These are phyloP conservation scores for sunflower (Helianthus annuus) DNA, from an alignment of 129 eudicot species.

Conservation along the genomic window DNA sequence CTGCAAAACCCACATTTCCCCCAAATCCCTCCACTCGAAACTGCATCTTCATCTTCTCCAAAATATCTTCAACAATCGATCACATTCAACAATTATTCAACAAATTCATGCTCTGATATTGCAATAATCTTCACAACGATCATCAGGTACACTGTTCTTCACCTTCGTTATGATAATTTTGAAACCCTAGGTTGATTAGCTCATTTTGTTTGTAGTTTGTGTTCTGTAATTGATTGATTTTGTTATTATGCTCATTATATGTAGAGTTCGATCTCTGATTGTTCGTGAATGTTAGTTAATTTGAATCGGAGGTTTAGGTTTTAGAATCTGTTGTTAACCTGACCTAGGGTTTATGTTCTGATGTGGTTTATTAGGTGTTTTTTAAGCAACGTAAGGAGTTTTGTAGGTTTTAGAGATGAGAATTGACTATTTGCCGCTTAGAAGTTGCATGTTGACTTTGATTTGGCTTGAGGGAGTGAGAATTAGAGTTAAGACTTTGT, in stretches of 20 bases:
- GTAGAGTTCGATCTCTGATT: not conserved
- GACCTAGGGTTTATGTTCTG: constrained; percentile 21
- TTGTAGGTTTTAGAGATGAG: not conserved
- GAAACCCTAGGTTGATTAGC: too few species aligned
- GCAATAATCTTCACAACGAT: too few species aligned
- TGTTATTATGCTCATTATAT: not conserved
- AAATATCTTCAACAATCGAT: too few species aligned
- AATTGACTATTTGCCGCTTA: not conserved
- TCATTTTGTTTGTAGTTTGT: too few species aligned
- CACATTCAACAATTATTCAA: too few species aligned
- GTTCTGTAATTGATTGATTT: not conserved
- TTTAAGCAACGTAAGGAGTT: not conserved
- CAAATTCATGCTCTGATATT: too few species aligned
- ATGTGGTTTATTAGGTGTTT: not conserved
- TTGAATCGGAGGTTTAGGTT: not conserved
- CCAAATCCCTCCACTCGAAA: too few species aligned
- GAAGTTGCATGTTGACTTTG: constrained; percentile 1
- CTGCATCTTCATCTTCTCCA: too few species aligned
- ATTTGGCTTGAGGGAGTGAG: not conserved
- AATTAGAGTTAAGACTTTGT: too few species aligned
- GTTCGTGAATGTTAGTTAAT: not conserved
- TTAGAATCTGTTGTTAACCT: too few species aligned
- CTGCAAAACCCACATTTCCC: constrained; percentile 24
- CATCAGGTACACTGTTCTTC: too few species aligned
- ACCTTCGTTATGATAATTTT: too few species aligned